Evolutionary conservation across 495 filamentous ascomycete genomes (phyloP).

Genomic region (Trichoderma gamsii): DNA sequence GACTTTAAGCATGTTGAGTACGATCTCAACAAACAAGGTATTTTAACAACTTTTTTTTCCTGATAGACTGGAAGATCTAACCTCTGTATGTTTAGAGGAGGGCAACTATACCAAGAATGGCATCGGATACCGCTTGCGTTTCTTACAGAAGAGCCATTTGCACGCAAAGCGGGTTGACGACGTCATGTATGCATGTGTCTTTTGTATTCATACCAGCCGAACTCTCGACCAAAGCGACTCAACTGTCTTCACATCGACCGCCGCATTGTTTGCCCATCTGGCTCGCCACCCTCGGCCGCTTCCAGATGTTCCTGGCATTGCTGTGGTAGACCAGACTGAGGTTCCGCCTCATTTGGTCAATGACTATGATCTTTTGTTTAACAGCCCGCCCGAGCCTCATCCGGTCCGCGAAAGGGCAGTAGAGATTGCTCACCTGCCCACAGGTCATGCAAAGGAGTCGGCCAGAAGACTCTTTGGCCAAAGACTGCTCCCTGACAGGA

Average conservation of each 20-base stretch:
- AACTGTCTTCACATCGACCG: conserved; percentile 38
- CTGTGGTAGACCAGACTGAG: conserved; percentile 29
- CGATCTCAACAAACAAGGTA: conserved; percentile 34
- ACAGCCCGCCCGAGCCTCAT: conserved; percentile 25
- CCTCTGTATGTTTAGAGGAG: conserved; percentile 23
- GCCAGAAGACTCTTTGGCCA: conserved; percentile 27
- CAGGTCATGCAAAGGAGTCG: conserved; percentile 31
- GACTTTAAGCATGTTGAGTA: conserved; percentile 33
- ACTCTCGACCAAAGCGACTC: conserved; percentile 36
- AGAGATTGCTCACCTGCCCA: conserved; percentile 29
- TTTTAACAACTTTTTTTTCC: conserved; percentile 17
- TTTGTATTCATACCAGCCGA: conserved; percentile 34
- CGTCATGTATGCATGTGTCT: conserved; percentile 35
- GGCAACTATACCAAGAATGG: conserved; percentile 31
- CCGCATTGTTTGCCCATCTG: conserved; percentile 34
- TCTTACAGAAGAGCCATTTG: conserved; percentile 40
- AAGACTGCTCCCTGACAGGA: conserved; percentile 33
- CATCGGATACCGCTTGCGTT: conserved; percentile 34
- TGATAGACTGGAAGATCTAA: not conserved
- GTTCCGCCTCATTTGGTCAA: conserved; percentile 24
- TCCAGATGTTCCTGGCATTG: conserved; percentile 33
- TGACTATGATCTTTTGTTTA: conserved; percentile 44
- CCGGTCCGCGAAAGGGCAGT: conserved; percentile 27
- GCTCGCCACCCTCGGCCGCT: conserved; percentile 39
- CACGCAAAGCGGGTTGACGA: conserved; percentile 31